A percentile compares a stretch with the other conserved stretches of the same genome.
Evolutionary conservation across 1,284 basidiomycete genomes (phyloP).

Genomic region (Tylopilus microsporus): DNA sequence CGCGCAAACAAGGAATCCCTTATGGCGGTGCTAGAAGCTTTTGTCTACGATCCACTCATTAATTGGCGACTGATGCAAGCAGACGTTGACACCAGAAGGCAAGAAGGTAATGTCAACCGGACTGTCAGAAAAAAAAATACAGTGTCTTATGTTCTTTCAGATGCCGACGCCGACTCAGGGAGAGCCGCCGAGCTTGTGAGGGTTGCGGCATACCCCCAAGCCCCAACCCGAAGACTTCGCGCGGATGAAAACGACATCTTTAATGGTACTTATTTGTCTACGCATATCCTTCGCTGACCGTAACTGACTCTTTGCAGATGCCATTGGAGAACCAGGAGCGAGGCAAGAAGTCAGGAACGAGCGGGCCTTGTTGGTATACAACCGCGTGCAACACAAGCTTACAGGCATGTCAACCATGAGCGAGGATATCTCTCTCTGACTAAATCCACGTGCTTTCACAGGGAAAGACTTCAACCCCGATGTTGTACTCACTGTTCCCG

Average conservation of each 20-base stretch:
- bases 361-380: constrained; percentile 84
- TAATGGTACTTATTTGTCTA: constrained; percentile 47
- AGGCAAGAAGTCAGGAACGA: constrained; percentile 85
- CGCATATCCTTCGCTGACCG: background rate
- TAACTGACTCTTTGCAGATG: constrained; percentile 40
- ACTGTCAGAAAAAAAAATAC: background rate
- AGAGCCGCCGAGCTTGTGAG: constrained; percentile 61
- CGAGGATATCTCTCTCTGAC: background rate
- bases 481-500: constrained; percentile 62
- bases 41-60: constrained; percentile 86
- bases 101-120: constrained; percentile 46
- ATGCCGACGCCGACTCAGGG: constrained; percentile 44
- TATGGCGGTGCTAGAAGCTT: constrained; percentile 96
- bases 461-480: constrained; percentile 90
- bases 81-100: constrained; percentile 58
- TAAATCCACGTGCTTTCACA: constrained; percentile 26
- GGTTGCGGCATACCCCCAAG: constrained; percentile 69
- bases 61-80: constrained; percentile 83
- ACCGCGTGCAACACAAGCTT: constrained; percentile 89
- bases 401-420: constrained; percentile 54
- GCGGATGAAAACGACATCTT: constrained; percentile 82
- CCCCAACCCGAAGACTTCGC: constrained; percentile 66
- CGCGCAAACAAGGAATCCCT: constrained; percentile 97
- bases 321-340: constrained; percentile 47
- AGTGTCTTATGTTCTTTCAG: constrained; percentile 21